Conservation (phyloP, 1,284 basidiomycete genomes). For the Ustilago curta region DNA sequence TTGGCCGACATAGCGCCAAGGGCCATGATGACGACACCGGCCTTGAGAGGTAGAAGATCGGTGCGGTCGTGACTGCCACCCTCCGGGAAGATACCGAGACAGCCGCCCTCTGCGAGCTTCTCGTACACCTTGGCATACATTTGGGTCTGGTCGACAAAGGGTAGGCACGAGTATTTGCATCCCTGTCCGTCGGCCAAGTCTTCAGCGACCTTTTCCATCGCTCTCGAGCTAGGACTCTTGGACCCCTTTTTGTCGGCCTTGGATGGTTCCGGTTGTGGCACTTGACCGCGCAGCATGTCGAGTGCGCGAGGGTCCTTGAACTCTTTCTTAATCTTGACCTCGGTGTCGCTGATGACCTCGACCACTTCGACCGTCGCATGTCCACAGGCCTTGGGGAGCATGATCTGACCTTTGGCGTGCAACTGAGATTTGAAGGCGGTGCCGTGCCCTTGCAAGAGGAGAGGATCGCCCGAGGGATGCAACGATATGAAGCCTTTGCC, state of each 20-base stretch:
- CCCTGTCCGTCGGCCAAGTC: conserved; percentile 37
- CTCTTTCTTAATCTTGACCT: conserved; percentile 83
- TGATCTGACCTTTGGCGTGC: conserved; percentile 82
- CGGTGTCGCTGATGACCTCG: conserved; percentile 89
- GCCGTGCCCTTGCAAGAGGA: conserved; percentile 79
- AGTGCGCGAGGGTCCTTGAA: conserved; percentile 73
- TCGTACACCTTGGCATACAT: conserved; percentile 97
- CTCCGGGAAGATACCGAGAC: conserved; percentile 72
- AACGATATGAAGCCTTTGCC: conserved; percentile 82
- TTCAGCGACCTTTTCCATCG: conserved; percentile 24
- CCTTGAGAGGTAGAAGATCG: conserved; percentile 68
- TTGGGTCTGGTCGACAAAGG: conserved; percentile 83
- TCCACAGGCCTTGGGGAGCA: conserved; percentile 85
- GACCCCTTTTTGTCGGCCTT: conserved; percentile 33
- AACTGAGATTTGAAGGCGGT: conserved; percentile 86
- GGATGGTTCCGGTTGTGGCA: conserved; percentile 30
- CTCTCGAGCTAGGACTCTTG: conserved; percentile 15
- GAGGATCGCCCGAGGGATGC: conserved; percentile 74
- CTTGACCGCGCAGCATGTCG: conserved; percentile 62
- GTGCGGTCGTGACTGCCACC: conserved; percentile 69
- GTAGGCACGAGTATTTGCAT: conserved; percentile 63
- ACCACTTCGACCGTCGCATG: conserved; percentile 85
- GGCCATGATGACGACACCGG: conserved; percentile 69
- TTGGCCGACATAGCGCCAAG: conserved; percentile 69
- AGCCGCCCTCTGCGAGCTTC: conserved; percentile 84